Evolutionary conservation across 345 rosid species (phyloP).

Genomic region (Sapria himalayana): DNA sequence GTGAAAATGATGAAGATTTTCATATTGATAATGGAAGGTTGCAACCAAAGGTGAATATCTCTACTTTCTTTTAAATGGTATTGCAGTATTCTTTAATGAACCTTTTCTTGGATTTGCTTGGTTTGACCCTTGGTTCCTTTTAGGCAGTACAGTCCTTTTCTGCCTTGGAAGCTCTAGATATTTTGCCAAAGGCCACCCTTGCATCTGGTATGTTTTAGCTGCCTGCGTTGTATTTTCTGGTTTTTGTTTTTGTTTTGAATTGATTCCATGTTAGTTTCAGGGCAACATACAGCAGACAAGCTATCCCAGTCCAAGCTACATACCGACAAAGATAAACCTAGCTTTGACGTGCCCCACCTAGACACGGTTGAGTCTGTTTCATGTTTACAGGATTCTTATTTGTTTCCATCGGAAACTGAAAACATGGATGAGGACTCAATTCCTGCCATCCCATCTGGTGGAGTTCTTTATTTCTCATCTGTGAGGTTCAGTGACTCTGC

Average conservation of each 20-base stretch:
- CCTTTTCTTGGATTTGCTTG: constrained; percentile 6
- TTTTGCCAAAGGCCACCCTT: constrained; percentile 13
- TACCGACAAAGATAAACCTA: constrained; percentile 9
- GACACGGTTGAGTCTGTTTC: constrained; percentile 13
- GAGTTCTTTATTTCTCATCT: constrained; percentile 18
- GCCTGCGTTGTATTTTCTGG: background rate
- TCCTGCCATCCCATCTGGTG: constrained; percentile 17
- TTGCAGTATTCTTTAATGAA: constrained; percentile 5
- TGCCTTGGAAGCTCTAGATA: constrained; percentile 20
- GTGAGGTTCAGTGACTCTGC: constrained; percentile 11
- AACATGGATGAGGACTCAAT: constrained; percentile 13
- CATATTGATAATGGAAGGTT: constrained; percentile 7
- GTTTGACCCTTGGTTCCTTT: constrained; percentile 6
- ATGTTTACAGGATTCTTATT: constrained; percentile 8
- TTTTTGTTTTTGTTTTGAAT: background rate
- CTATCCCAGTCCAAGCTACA: constrained; percentile 25
- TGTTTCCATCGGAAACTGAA: constrained; percentile 12
- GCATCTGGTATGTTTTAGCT: constrained; percentile 15
- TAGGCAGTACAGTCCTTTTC: constrained; percentile 20
- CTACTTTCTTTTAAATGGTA: background rate
- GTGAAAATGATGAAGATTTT: constrained; percentile 6
- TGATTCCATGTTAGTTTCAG: constrained; percentile 12
- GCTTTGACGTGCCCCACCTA: constrained; percentile 4
- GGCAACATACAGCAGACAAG: constrained; percentile 17
- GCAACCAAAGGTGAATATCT: constrained; percentile 17